A percentile compares a stretch with the other conserved stretches of the same genome.
Conservation (phyloP, 2,329 filamentous ascomycete species). For the Magnaporthiopsis rhizophila region DNA sequence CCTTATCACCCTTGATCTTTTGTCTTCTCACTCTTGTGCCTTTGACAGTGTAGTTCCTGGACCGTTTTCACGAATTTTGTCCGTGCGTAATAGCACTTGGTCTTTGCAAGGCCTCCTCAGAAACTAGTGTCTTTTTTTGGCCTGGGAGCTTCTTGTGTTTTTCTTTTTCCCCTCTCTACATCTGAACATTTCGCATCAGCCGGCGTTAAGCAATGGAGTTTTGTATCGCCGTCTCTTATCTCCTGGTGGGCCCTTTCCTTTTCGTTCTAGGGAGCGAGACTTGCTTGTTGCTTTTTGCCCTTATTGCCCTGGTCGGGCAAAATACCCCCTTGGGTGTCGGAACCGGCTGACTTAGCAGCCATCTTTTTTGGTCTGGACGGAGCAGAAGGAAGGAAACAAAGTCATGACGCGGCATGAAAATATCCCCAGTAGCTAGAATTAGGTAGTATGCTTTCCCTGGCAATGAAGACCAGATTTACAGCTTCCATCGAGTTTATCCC, state of each 20-base stretch:
- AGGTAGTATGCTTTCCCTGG: neutral
- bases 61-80: too few relatives aligned
- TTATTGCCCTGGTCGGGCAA: neutral
- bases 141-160: conserved; percentile 8
- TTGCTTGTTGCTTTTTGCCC: neutral
- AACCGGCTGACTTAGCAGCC: neutral
- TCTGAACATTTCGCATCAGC: neutral
- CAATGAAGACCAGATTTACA: neutral
- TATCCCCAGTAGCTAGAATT: neutral
- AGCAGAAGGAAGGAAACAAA: neutral
- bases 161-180: conserved; percentile 6
- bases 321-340: neutral
- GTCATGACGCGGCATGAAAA: neutral
- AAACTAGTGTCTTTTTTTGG: conserved; percentile 9
- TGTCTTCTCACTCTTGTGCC: neutral
- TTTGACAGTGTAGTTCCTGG: neutral
- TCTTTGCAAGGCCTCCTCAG: too few relatives aligned
- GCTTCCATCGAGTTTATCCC: too few relatives aligned
- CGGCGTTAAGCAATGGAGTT: neutral
- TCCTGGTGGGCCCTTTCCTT: neutral
- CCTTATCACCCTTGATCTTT: conserved; percentile 14
- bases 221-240: neutral
- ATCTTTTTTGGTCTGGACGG: neutral
- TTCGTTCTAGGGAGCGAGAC: neutral
- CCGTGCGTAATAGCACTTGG: too few relatives aligned